Evolutionary conservation across 345 rosid species (phyloP), one percentile per base, ranked within the genome.

Genomic region (Geranium brycei): DNA sequence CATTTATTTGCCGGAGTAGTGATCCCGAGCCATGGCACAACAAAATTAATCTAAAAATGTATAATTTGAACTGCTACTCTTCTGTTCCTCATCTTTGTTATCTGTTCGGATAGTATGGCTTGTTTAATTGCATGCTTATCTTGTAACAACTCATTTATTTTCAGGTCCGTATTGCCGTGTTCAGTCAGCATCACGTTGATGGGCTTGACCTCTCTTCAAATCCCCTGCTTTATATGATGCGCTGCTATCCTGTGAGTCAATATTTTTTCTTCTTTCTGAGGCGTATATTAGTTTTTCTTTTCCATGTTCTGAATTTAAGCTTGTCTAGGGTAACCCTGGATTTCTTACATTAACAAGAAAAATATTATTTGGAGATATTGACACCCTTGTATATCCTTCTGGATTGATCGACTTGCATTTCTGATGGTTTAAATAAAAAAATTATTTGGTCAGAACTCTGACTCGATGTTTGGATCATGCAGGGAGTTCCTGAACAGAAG

Each of bases 221-320:
- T 78, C 99, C 99, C 64, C 99, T 93, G 64, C 68, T 93, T 62
- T 93, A 93, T 73, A 87, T 93, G 97, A 93, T 90, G 99, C 96
- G 92, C 63, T 93, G 99, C 79, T 93, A 79, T 75, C 97, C 97
- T 3, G 99, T 93, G 76, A 81, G 95, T 67, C 61, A 55, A 41
- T 8, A 68, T 66, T 62, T 16, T 8, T 13, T 38, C 17, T 65
- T 31, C 38, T 17, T 65, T 23, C 60, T 51, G 31, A 59, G 13
- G 51, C 16, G 31, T 53, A 3, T 1, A 19, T 55, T 57, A 10
- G 19, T 32, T 32, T 62, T 47, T 10, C 0, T 32, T 32, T 62
- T 47, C 11, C 3, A 2, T 6, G 53, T 47, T 47, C 11, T 47
- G 53, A 8, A 47, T 13, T 13, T 47, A 11, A 35, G 41, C 41